Conservation (phyloP, 1,284 basidiomycete species). For the Lentinus polychrous region DNA sequence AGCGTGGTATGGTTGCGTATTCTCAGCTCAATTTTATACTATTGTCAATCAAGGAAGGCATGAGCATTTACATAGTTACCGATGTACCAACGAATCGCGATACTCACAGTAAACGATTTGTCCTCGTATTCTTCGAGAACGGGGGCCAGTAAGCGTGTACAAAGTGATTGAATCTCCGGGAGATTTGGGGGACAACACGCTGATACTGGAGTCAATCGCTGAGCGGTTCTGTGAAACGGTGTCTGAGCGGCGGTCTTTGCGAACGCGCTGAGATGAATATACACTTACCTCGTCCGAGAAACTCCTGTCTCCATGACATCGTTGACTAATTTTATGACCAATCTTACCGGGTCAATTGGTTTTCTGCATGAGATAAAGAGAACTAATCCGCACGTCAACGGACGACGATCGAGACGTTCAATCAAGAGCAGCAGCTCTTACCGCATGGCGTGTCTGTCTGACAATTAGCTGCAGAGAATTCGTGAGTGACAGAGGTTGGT, state of each 20-base stretch:
- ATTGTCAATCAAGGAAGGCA: neutral
- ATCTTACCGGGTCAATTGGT: slow-evolving; percentile 69
- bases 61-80: neutral
- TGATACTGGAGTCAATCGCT: slow-evolving; percentile 64
- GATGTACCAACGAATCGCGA: neutral
- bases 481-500: slow-evolving; percentile 2
- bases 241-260: slow-evolving; percentile 1
- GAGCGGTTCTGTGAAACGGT: slow-evolving; percentile 42
- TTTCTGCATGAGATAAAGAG: slow-evolving; percentile 73
- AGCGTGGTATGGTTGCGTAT: slow-evolving; percentile 69
- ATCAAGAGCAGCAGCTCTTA: slow-evolving; percentile 25
- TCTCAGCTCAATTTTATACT: slow-evolving; percentile 78
- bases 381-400: slow-evolving; percentile 34
- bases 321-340: slow-evolving; percentile 59
- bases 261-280: neutral
- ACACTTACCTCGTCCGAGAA: slow-evolving; percentile 47
- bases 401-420: neutral
- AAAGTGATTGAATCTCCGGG: slow-evolving; percentile 58
- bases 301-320: slow-evolving; percentile 57
- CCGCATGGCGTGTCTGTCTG: slow-evolving; percentile 74
- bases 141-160: slow-evolving; percentile 41
- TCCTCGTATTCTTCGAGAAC: slow-evolving; percentile 42
- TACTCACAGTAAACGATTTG: slow-evolving; percentile 35
- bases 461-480: slow-evolving; percentile 48
- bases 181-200: slow-evolving; percentile 60